phyloP scores from a whole-genome alignment of 805 yeast species.

The Kodamaea hsintzibuensis region DNA sequence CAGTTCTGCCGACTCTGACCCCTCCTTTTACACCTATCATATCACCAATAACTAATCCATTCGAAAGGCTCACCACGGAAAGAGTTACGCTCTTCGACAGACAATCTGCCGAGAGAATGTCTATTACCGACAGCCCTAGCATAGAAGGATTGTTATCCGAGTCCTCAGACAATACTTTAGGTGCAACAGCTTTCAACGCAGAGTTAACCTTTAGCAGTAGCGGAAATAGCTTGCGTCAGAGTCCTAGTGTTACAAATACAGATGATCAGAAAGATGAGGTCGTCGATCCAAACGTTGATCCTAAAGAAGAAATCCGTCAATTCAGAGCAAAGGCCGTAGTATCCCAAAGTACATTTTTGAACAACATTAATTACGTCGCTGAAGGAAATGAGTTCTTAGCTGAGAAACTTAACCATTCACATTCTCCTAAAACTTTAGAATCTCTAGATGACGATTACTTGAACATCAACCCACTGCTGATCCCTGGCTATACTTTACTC shows the following conservation, averaged over 20 bases:
- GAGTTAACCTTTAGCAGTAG: not conserved
- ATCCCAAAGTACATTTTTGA: slow-evolving; percentile 26
- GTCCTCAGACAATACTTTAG: not conserved
- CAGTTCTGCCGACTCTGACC: slow-evolving; percentile 1
- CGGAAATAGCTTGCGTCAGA: not conserved
- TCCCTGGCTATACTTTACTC: slow-evolving; percentile 26
- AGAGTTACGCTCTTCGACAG: not conserved
- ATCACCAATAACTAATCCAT: not conserved
- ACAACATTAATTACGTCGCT: slow-evolving; percentile 24
- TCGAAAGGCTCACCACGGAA: not conserved
- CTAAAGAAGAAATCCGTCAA: not conserved
- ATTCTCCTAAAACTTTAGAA: slow-evolving; percentile 10
- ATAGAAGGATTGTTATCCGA: not conserved
- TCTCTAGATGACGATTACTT: slow-evolving; percentile 15
- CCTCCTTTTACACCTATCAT: not conserved
- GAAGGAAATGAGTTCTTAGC: slow-evolving; percentile 21
- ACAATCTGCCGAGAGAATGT: not conserved
- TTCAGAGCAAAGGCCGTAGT: slow-evolving; percentile 12
- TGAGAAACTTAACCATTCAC: slow-evolving; percentile 9
- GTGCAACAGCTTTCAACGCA: not conserved
- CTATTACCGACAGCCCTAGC: not conserved
- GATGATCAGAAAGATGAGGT: not conserved
- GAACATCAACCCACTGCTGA: slow-evolving; percentile 15
- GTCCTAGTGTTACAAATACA: not conserved
- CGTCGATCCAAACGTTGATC: not conserved